A percentile compares a stretch with the other conserved stretches of the same genome.
phyloP scores from a whole-genome alignment of 345 rosid species.

The Lumnitzera littorea region DNA sequence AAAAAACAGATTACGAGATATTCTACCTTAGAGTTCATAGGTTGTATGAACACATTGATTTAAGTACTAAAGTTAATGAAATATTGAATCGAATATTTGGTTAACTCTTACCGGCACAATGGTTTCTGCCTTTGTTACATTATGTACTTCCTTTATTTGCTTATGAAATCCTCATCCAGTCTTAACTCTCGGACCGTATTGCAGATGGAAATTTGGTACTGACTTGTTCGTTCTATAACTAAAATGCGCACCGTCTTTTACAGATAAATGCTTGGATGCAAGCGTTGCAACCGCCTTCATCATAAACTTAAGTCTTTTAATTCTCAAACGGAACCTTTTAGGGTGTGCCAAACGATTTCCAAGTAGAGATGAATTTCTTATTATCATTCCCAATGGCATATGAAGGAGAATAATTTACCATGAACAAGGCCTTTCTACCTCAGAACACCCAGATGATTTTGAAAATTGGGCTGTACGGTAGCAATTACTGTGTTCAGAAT shows the following conservation, averaged over 20 bases:
- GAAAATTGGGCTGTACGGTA: slow-evolving; percentile 59
- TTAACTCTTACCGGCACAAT: slow-evolving; percentile 54
- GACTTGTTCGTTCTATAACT: slow-evolving; percentile 10
- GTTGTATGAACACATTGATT: slow-evolving; percentile 2
- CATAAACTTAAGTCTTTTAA: slow-evolving; percentile 17
- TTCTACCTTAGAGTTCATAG: slow-evolving; percentile 33
- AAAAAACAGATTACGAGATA: slow-evolving; percentile 15
- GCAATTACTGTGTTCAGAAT: slow-evolving; percentile 50
- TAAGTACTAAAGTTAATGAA: background rate
- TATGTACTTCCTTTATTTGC: slow-evolving; percentile 88
- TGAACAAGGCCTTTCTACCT: slow-evolving; percentile 35
- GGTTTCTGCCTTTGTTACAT: slow-evolving; percentile 98
- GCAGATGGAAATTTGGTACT: slow-evolving; percentile 18
- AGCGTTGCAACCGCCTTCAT: slow-evolving; percentile 40
- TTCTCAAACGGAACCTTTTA: slow-evolving; percentile 20
- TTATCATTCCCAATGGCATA: slow-evolving; percentile 21
- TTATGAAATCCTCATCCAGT: slow-evolving; percentile 76
- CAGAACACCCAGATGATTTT: slow-evolving; percentile 41
- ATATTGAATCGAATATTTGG: background rate
- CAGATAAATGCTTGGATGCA: slow-evolving; percentile 21
- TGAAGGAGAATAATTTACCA: slow-evolving; percentile 34
- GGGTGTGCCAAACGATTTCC: slow-evolving; percentile 32
- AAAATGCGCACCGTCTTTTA: slow-evolving; percentile 14
- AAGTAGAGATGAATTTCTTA: slow-evolving; percentile 15
- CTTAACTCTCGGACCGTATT: slow-evolving; percentile 31